Conservation (phyloP, 441 rosid species). For the Pelargonium cotyledonis region DNA sequence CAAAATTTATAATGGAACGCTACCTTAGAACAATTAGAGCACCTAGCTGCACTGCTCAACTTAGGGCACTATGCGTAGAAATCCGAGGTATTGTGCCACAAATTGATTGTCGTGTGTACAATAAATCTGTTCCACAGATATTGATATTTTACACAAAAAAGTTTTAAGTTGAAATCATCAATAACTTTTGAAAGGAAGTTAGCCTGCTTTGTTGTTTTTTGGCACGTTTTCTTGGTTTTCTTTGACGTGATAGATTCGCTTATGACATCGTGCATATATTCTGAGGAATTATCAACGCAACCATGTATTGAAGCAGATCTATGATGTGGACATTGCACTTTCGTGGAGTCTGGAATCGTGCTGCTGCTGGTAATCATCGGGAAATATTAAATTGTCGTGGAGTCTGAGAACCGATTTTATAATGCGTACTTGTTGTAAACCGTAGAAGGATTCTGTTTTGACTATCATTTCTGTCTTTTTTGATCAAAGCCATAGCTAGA, state of each 20-base stretch:
- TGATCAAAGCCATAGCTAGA: not conserved
- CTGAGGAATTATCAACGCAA: slow-evolving; percentile 29
- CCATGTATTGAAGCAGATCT: slow-evolving; percentile 6
- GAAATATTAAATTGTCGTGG: not conserved
- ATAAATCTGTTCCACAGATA: not conserved
- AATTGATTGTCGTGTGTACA: no score
- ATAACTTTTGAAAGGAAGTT: not conserved
- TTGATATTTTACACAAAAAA: not conserved
- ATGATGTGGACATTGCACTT: not conserved
- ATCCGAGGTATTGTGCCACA: no score
- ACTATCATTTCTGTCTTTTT: not conserved
- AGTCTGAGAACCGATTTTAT: not conserved
- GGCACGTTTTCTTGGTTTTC: slow-evolving; percentile 22
- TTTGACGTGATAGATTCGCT: slow-evolving; percentile 68
- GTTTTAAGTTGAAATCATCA: not conserved
- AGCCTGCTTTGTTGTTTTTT: no score
- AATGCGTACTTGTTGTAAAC: no score
- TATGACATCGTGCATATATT: slow-evolving; percentile 90
- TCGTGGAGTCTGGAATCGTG: no score
- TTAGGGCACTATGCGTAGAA: no score
- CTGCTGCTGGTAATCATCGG: no score
- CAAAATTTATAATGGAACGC: no score
- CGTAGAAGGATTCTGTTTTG: no score
- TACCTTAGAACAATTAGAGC: no score
- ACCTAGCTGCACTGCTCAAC: no score